Percentiles rank a stretch among this genome's conserved stretches.
phyloP scores from a whole-genome alignment of 352 stramenopile genomes.

The Phytophthora hibernalis region DNA sequence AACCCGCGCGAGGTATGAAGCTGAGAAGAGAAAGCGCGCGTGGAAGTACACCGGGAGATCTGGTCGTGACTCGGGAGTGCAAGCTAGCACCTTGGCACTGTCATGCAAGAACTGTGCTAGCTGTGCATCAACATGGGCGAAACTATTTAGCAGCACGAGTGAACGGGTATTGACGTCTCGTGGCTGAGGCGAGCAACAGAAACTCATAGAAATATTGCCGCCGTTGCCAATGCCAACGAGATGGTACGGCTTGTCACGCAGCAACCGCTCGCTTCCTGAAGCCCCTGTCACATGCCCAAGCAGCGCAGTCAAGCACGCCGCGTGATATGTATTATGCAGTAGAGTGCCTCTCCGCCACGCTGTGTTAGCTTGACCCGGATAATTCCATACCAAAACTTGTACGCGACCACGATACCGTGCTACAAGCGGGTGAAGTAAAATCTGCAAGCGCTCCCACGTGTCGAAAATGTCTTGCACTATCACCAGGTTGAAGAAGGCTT shows the following conservation, averaged over 20 bases:
- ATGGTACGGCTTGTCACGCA: slow-evolving; percentile 91
- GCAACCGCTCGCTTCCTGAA: slow-evolving; percentile 32
- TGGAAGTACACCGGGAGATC: slow-evolving; percentile 97
- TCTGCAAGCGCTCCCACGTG: slow-evolving; percentile 94
- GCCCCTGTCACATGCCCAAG: slow-evolving; percentile 49
- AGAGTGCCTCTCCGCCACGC: slow-evolving; percentile 88
- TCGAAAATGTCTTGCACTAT: slow-evolving; percentile 97
- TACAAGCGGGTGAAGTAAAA: slow-evolving; percentile 92
- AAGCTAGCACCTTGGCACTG: slow-evolving; percentile 94
- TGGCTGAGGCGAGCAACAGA: slow-evolving; percentile 62
- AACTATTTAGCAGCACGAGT: slow-evolving; percentile 91
- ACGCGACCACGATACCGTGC: slow-evolving; percentile 84
- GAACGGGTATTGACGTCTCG: slow-evolving; percentile 72
- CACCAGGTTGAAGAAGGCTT: slow-evolving; percentile 94
- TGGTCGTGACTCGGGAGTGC: slow-evolving; percentile 88
- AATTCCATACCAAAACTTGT: slow-evolving; percentile 96
- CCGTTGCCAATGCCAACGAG: slow-evolving; percentile 94
- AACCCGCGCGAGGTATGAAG: slow-evolving; percentile 91
- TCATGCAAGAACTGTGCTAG: slow-evolving; percentile 95
- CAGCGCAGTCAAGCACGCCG: slow-evolving; percentile 86
- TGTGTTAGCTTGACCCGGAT: slow-evolving; percentile 96
- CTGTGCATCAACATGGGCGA: slow-evolving; percentile 89
- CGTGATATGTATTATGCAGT: slow-evolving; percentile 95
- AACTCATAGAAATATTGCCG: slow-evolving; percentile 87
- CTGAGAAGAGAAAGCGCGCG: slow-evolving; percentile 93